These are phyloP conservation scores for Aspergillus piperis DNA, from an alignment of 2,329 filamentous ascomycete genomes.

Conservation along the genomic window DNA sequence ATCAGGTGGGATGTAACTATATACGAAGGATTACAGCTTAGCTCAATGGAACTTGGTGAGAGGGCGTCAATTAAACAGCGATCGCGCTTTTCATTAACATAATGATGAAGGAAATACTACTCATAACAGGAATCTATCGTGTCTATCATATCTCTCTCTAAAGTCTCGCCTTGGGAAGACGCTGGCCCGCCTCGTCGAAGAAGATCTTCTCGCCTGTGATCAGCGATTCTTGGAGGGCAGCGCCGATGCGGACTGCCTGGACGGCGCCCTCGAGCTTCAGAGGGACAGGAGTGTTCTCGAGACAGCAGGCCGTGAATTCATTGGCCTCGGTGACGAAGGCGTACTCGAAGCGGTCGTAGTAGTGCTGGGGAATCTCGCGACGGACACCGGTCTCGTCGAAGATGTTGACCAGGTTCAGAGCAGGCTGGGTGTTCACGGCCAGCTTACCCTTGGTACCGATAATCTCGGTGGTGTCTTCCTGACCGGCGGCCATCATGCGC, in stretches of 20 bases:
- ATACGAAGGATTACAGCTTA: too few species aligned
- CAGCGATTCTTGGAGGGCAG: constrained; percentile 60
- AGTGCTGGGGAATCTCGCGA: constrained; percentile 62
- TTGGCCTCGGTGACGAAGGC: constrained; percentile 67
- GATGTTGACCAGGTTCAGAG: constrained; percentile 57
- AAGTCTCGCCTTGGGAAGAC: constrained; percentile 38
- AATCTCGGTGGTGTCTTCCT: constrained; percentile 68
- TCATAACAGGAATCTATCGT: neutral
- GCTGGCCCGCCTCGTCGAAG: constrained; percentile 58
- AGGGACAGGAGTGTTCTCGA: constrained; percentile 59
- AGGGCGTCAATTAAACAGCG: neutral
- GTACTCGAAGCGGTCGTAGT: constrained; percentile 65
- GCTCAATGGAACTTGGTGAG: too few species aligned
- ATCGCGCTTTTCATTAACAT: constrained; percentile 1
- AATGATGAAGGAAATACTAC: neutral
- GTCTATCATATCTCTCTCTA: constrained; percentile 6
- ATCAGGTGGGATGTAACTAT: too few species aligned
- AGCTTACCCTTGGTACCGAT: constrained; percentile 68
- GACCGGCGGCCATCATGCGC: constrained; percentile 68
- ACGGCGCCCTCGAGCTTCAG: constrained; percentile 61
- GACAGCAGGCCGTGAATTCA: constrained; percentile 62
- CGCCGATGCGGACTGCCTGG: constrained; percentile 59
- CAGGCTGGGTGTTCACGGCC: constrained; percentile 62
- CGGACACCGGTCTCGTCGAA: constrained; percentile 57
- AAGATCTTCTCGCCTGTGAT: constrained; percentile 58